Percentiles rank a stretch among this genome's conserved stretches.
phyloP scores from a whole-genome alignment of 306 rosid species.

The Luffa acutangula region DNA sequence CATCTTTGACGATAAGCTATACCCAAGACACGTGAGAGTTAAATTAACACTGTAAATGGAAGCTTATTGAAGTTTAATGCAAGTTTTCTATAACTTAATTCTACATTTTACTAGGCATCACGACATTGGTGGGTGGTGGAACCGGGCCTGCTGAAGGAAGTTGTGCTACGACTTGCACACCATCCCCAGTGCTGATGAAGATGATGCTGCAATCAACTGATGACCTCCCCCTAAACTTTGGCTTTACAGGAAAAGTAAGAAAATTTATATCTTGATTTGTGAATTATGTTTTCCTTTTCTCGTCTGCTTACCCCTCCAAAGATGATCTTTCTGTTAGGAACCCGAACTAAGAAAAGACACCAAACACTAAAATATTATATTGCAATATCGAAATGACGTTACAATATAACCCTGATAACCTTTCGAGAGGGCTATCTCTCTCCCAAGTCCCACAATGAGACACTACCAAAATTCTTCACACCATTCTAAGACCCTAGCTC shows the following conservation, averaged over 20 bases:
- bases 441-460: too few relatives aligned
- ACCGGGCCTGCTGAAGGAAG: slow-evolving; percentile 93
- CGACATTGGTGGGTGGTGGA: slow-evolving; percentile 92
- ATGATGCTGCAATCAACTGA: slow-evolving; percentile 89
- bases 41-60: slow-evolving; percentile 6
- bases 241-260: slow-evolving; percentile 83
- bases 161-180: slow-evolving; percentile 92
- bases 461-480: too few relatives aligned
- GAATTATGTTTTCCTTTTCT: background rate
- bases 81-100: slow-evolving; percentile 10
- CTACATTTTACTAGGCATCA: slow-evolving; percentile 47
- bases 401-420: too few relatives aligned
- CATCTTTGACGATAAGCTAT: background rate
- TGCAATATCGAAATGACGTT: too few relatives aligned
- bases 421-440: too few relatives aligned
- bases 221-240: slow-evolving; percentile 75
- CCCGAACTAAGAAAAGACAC: too few relatives aligned
- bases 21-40: background rate
- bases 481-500: too few relatives aligned
- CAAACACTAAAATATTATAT: too few relatives aligned
- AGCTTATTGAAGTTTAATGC: slow-evolving; percentile 63
- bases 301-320: background rate
- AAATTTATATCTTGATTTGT: background rate
- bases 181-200: slow-evolving; percentile 65
- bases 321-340: too few relatives aligned